Percentiles rank a stretch among this genome's conserved stretches.
These are phyloP conservation scores for Boletus rubroflammeus DNA, from an alignment of 768 basidiomycete species.

Conservation along the genomic window DNA sequence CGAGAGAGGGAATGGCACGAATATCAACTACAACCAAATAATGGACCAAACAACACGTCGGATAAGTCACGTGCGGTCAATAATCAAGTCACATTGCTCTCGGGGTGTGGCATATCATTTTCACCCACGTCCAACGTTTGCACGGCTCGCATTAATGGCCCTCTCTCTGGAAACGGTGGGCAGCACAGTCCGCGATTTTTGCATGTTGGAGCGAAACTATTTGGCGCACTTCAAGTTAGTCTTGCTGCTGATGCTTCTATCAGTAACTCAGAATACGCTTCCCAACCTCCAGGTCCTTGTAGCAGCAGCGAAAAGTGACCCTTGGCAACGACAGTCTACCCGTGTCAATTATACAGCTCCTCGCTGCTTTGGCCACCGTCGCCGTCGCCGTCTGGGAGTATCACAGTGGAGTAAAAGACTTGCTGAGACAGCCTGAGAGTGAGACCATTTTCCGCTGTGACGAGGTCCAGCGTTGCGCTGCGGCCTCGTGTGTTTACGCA, in stretches of 20 bases:
- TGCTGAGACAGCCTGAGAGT: slow-evolving; percentile 52
- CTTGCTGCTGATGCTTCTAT: slow-evolving; percentile 58
- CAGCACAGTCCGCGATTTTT: slow-evolving; percentile 66
- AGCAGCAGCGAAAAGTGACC: slow-evolving; percentile 17
- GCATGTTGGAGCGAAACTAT: slow-evolving; percentile 59
- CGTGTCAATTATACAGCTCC: slow-evolving; percentile 50
- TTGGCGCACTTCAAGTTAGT: slow-evolving; percentile 67
- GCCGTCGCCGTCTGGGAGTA: slow-evolving; percentile 66
- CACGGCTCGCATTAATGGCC: slow-evolving; percentile 9
- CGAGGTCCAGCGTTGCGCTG: slow-evolving; percentile 36
- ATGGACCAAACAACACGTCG: slow-evolving; percentile 31
- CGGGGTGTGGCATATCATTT: not conserved
- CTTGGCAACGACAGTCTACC: slow-evolving; percentile 38
- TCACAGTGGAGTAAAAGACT: slow-evolving; percentile 51
- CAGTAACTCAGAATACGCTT: slow-evolving; percentile 53
- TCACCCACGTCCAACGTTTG: not conserved
- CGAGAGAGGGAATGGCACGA: not conserved
- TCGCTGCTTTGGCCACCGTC: slow-evolving; percentile 51
- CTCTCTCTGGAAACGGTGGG: slow-evolving; percentile 44
- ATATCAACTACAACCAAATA: slow-evolving; percentile 44
- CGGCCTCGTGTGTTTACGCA: slow-evolving; percentile 21
- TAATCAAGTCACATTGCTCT: not conserved
- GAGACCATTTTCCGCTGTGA: slow-evolving; percentile 27
- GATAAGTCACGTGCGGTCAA: slow-evolving; percentile 15
- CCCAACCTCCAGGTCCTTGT: slow-evolving; percentile 34